Evolutionary conservation across 179 eudicot genomes (phyloP), one percentile per base, ranked within the genome.

Genomic region (Pouteria campechiana): DNA sequence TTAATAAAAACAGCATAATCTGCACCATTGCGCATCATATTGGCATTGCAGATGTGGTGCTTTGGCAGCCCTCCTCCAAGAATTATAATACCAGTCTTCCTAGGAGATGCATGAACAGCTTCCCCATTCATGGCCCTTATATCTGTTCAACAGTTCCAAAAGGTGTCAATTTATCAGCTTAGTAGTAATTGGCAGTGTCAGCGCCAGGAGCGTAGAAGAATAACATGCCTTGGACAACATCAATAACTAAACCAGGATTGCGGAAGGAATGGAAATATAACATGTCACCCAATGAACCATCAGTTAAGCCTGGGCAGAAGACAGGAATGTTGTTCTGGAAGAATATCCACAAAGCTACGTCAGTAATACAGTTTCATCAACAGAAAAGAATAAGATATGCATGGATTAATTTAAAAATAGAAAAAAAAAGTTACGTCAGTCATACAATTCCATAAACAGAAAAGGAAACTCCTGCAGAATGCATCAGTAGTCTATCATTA

Each of bases 11-110:
- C 95, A 2, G 93, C 97, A 76, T 57, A 89, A 64, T 89, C 95
- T 32, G 97, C 95, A 39, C 93, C 93, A 41, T 89, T 89, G 23
- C 89, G 75, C 86, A 81, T 78, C 97, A 89, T 85, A 69, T 85
- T 89, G 37, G 97, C 93, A 70, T 89, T 89, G 74, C 93, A 81
- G 25, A 89, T 85, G 54, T 89, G 97, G 60, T 89, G 97, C 64
- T 89, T 89, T 21, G 95, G 97, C 56, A 89, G 50, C 32, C 97
- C 95, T 36, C 95, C 97, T 18, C 97, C 95, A 15, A 85, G 83
- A 47, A 89, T 70, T 44, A 89, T 74, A 77, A 89, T 74, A 25
- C 95, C 95, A 1, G 90, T 89, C 81, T 89, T 89, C 64, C 89
- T 72, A 1, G 80, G 77, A 46, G 57, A 63, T 47, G 93, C 95